Conservation (phyloP, 2,329 filamentous ascomycete species). For the Calonectria crousiana region DNA sequence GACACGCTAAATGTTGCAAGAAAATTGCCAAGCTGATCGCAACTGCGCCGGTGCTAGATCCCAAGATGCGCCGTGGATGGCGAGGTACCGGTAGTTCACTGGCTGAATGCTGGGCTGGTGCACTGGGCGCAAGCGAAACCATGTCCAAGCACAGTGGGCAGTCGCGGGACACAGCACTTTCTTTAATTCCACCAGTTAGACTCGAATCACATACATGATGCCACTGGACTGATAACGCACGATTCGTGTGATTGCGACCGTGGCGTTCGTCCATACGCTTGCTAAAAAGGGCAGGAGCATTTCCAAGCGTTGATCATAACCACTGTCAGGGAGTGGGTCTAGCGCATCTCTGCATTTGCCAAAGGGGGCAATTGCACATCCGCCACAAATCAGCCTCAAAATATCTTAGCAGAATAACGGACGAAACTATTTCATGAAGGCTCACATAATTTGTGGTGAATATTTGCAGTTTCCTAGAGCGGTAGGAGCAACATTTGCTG, state of each 20-base stretch:
- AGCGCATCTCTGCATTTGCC: background rate
- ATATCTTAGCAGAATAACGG: background rate
- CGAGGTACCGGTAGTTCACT: background rate
- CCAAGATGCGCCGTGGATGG: background rate
- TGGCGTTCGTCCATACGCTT: background rate
- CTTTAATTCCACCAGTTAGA: background rate
- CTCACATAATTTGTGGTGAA: too few relatives aligned
- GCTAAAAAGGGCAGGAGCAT: slow-evolving; percentile 20
- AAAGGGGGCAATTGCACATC: background rate
- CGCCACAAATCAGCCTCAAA: background rate
- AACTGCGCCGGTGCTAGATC: background rate
- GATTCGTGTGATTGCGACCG: background rate
- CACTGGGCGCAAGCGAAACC: background rate
- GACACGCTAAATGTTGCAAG: background rate
- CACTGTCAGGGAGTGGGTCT: background rate
- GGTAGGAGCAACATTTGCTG: background rate
- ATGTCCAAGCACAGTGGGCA: background rate
- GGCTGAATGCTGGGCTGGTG: background rate
- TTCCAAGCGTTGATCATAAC: slow-evolving; percentile 12
- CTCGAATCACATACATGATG: background rate
- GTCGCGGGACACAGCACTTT: background rate
- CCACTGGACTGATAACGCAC: background rate
- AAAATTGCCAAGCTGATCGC: background rate
- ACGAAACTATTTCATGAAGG: background rate
- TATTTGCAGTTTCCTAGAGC: background rate